Evolutionary conservation across 768 basidiomycete genomes (phyloP), one percentile per base, ranked within the genome.

Genomic region (Boletus vermiculosoides): DNA sequence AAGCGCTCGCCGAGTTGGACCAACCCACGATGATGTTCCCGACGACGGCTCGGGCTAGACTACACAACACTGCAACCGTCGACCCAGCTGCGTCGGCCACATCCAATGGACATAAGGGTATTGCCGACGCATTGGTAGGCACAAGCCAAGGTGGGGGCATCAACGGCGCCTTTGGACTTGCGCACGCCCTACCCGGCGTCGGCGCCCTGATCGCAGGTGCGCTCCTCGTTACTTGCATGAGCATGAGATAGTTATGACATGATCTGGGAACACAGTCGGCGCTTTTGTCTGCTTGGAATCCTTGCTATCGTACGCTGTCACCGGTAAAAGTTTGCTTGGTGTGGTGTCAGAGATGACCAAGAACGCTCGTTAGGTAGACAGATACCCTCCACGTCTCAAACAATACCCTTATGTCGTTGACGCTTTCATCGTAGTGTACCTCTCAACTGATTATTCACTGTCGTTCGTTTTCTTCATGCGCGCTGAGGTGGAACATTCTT

Each of bases 101-200:
- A 12, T 83, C 82, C 45, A 92, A 92, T 64, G 90, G 81, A 1
- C 74, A 79, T 52, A 70, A 69, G 44, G 77, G 75, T 16, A 61
- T 67, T 23, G 63, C 67, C 31, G 57, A 65, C 45, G 42, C 45
- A 16, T 44, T 63, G 36, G 57, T 52, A 1, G 45, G 53, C 16
- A 63, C 58, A 13, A 63, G 55, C 20, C 40, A 55, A 50, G 56
- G 58, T 15, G 33, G n/a, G 5, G 49, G 31, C 13, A 9, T 33
- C 20, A 50, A 34, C 8, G 41, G 39, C 6, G 47, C 60, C 10
- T 42, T 56, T 18, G 46, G 60, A 41, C 25, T 59, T n/a, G 37
- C 50, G 10, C 54, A 59, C 8, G 59, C 54, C 16, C 22, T 67
- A 20, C 50, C 66, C 22, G 45, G 54, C 31, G 6, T 67, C 3